These are phyloP conservation scores for Puccinia polysora DNA, from an alignment of 1,284 basidiomycete genomes.

Conservation along the genomic window DNA sequence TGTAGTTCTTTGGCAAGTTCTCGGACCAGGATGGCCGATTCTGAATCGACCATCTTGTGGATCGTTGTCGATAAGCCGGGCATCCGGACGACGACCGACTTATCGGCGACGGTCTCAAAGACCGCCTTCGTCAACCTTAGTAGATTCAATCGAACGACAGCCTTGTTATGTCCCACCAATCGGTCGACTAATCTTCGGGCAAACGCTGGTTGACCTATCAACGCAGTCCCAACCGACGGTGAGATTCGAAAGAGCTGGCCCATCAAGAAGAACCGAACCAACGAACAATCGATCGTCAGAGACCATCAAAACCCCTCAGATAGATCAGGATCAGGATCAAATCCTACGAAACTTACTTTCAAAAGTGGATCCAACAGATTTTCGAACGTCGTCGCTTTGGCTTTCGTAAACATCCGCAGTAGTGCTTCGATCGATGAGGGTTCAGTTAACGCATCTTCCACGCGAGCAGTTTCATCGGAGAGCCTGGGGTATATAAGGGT, in stretches of 20 bases:
- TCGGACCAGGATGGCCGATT: slow-evolving; percentile 81
- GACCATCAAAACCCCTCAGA: no score
- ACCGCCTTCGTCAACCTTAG: slow-evolving; percentile 77
- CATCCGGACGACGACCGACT: slow-evolving; percentile 70
- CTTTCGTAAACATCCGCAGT: slow-evolving; percentile 75
- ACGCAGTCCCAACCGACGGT: slow-evolving; percentile 65
- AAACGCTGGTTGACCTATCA: slow-evolving; percentile 71
- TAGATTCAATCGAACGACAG: slow-evolving; percentile 82
- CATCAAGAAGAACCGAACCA: background rate
- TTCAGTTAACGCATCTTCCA: slow-evolving; percentile 80
- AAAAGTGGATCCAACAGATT: slow-evolving; percentile 75
- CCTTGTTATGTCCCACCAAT: slow-evolving; percentile 65
- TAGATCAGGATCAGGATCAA: slow-evolving; percentile 59
- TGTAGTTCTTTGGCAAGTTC: slow-evolving; percentile 74
- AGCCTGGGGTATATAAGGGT: slow-evolving; percentile 60
- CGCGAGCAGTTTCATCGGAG: slow-evolving; percentile 86
- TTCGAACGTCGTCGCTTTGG: slow-evolving; percentile 89
- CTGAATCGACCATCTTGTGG: slow-evolving; percentile 69
- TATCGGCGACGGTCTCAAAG: slow-evolving; percentile 81
- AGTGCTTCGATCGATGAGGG: slow-evolving; percentile 66
- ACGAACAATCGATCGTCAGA: background rate
- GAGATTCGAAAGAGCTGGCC: slow-evolving; percentile 74
- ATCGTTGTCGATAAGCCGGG: slow-evolving; percentile 75
- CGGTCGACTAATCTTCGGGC: slow-evolving; percentile 81
- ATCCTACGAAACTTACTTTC: slow-evolving; percentile 44